A percentile compares a stretch with the other conserved stretches of the same genome.
phyloP scores from a whole-genome alignment of 2,329 filamentous ascomycete genomes.

The Botrytis tulipae region DNA sequence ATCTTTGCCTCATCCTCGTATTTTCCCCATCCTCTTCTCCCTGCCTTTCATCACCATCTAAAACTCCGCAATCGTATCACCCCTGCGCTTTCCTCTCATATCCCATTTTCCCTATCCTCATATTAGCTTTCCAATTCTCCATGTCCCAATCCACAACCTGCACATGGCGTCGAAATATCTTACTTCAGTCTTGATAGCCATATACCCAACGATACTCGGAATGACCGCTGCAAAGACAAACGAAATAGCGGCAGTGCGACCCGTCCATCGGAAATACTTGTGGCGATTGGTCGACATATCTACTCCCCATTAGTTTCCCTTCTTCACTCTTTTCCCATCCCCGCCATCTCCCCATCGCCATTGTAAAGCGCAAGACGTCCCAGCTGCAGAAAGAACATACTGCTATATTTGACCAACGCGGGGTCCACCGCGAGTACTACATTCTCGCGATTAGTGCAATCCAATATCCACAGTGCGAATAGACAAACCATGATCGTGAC shows the following conservation, averaged over 20 bases:
- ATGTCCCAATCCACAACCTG: not conserved
- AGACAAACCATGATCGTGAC: conserved; percentile 47
- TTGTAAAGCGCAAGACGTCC: not conserved
- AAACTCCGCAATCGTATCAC: conserved; percentile 79
- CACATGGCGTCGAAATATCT: conserved; percentile 44
- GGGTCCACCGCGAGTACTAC: conserved; percentile 42
- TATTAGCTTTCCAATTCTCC: conserved; percentile 27
- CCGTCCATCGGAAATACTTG: conserved; percentile 95
- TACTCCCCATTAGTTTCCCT: not conserved
- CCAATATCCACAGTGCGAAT: not conserved
- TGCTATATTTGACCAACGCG: conserved; percentile 55
- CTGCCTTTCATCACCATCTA: conserved; percentile 42
- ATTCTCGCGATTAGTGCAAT: conserved; percentile 24
- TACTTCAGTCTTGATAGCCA: conserved; percentile 83
- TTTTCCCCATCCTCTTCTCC: conserved; percentile 22
- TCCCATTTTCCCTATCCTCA: conserved; percentile 74
- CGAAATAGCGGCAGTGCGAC: conserved; percentile 74
- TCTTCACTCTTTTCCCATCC: not conserved
- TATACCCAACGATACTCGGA: conserved; percentile 66
- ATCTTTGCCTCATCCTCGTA: not conserved
- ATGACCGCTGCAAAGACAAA: conserved; percentile 74
- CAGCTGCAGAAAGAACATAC: conserved; percentile 40
- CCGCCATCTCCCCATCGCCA: not conserved
- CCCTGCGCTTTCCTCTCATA: conserved; percentile 81
- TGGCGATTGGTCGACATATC: conserved; percentile 82